These are phyloP conservation scores for Yamadazyma takamatsuzukensis DNA, from an alignment of 805 yeast species.

Conservation along the genomic window DNA sequence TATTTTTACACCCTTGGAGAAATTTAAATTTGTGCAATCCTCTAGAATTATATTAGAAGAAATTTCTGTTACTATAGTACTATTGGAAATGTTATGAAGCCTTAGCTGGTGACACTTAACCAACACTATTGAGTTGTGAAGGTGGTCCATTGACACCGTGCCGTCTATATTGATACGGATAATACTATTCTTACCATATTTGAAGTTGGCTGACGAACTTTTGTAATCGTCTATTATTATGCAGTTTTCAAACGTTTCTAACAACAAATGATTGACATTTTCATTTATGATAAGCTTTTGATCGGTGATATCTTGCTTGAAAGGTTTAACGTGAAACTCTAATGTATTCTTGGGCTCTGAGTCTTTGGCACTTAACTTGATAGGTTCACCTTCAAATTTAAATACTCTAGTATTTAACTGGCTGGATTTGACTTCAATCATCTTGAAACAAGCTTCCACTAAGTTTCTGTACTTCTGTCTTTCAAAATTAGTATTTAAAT, in stretches of 20 bases:
- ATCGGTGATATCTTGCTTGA: background rate
- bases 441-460: conserved; percentile 17
- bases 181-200: conserved; percentile 13
- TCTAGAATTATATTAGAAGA: conserved; percentile 28
- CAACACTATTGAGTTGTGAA: conserved; percentile 15
- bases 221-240: conserved; percentile 8
- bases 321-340: conserved; percentile 2
- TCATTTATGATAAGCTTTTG: conserved; percentile 1
- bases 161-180: conserved; percentile 22
- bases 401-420: conserved; percentile 16
- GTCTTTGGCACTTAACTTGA: conserved; percentile 1
- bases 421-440: conserved; percentile 18
- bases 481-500: conserved; percentile 13
- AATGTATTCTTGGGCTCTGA: no score
- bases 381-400: conserved; percentile 28
- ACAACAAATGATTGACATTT: conserved; percentile 1
- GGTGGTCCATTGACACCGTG: conserved; percentile 26
- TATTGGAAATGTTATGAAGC: conserved; percentile 19
- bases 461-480: conserved; percentile 18
- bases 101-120: conserved; percentile 29
- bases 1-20: conserved; percentile 12
- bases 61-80: conserved; percentile 16
- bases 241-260: conserved; percentile 2
- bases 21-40: conserved; percentile 17
- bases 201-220: conserved; percentile 21